Conservation (phyloP, 192 early-diverging fungal genomes). For the Mortierella claussenii region DNA sequence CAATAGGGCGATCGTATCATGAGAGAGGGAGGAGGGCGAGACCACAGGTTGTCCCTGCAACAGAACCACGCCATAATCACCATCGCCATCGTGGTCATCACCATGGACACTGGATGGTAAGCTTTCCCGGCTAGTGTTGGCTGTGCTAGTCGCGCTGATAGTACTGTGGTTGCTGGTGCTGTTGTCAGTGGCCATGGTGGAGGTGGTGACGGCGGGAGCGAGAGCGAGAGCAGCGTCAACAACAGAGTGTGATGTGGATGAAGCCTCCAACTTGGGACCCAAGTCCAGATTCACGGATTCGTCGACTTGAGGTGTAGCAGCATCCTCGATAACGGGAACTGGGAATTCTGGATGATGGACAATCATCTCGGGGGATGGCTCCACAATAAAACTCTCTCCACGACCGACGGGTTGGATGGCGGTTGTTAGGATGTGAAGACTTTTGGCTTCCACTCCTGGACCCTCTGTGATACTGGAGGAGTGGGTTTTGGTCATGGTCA, state of each 20-base stretch:
- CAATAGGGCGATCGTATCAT: too few relatives aligned
- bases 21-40: neutral
- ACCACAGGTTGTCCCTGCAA: constrained; percentile 9
- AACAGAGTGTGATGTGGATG: too few relatives aligned
- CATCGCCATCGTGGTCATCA: constrained; percentile 2
- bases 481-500: neutral
- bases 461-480: constrained; percentile 13
- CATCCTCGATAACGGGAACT: neutral
- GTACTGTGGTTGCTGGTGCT: too few relatives aligned
- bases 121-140: too few relatives aligned
- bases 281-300: neutral
- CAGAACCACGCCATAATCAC: neutral
- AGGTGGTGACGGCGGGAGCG: too few relatives aligned
- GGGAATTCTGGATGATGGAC: too few relatives aligned
- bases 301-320: neutral
- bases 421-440: constrained; percentile 31
- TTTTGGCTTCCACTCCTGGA: constrained; percentile 12
- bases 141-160: too few relatives aligned
- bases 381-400: constrained; percentile 34
- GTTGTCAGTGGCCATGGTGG: too few relatives aligned
- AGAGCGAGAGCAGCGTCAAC: too few relatives aligned
- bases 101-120: neutral
- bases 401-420: constrained; percentile 22
- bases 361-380: constrained; percentile 20
- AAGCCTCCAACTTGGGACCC: too few relatives aligned